Evolutionary conservation across 139 green algal species (phyloP).

Genomic region (Tetraselmis striata): DNA sequence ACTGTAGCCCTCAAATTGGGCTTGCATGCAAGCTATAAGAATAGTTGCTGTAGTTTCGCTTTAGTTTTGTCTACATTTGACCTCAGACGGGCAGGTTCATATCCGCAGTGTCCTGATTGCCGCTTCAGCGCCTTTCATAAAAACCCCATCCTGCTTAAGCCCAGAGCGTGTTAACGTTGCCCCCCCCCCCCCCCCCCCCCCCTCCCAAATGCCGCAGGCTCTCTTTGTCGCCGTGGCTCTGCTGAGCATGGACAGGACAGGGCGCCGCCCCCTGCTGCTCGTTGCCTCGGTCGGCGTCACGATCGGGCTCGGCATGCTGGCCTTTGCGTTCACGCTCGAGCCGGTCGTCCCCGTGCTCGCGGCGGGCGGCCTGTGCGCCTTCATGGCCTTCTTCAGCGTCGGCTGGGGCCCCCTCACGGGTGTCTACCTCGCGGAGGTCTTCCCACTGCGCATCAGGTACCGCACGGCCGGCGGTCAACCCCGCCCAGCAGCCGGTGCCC

Average conservation of each 20-base stretch:
- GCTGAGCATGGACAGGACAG: not conserved
- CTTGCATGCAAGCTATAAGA: too few relatives aligned
- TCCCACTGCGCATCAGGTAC: not conserved
- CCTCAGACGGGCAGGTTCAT: too few relatives aligned
- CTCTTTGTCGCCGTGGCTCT: not conserved
- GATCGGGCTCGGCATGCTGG: not conserved
- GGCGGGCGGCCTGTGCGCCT: not conserved
- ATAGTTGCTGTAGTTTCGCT: too few relatives aligned
- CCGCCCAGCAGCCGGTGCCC: too few relatives aligned
- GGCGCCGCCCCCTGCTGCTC: not conserved
- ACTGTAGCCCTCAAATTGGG: too few relatives aligned
- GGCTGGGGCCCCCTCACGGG: not conserved
- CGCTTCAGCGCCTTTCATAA: too few relatives aligned
- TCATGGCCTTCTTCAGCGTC: not conserved
- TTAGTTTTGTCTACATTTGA: too few relatives aligned
- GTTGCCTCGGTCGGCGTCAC: not conserved
- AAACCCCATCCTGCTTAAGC: too few relatives aligned
- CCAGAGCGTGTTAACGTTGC: too few relatives aligned
- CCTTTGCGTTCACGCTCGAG: not conserved
- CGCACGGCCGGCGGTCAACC: too few relatives aligned
- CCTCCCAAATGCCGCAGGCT: not conserved
- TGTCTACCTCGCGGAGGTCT: not conserved
- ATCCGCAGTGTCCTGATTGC: too few relatives aligned
- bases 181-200: too few relatives aligned
- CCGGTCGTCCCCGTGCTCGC: not conserved